phyloP scores from a whole-genome alignment of 208 protist species.

The Crithidia acanthocephali region DNA sequence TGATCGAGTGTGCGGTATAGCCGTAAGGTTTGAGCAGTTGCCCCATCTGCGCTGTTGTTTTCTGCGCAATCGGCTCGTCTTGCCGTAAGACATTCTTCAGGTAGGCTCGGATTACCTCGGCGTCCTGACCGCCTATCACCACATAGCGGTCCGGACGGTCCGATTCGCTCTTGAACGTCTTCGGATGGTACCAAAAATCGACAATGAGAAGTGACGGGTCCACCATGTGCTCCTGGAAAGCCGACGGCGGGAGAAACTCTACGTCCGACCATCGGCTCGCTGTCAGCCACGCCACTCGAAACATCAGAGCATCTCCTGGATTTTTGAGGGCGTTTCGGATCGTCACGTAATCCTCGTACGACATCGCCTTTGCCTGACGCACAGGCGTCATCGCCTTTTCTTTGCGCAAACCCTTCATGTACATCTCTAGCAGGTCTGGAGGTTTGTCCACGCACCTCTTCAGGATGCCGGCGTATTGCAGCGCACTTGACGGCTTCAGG shows the following conservation, averaged over 20 bases:
- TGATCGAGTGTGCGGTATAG: background rate
- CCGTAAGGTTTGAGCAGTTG: background rate
- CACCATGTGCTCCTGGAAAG: slow-evolving; percentile 8
- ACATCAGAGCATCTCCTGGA: background rate
- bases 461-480: too few species aligned
- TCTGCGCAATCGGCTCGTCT: slow-evolving; percentile 12
- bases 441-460: too few species aligned
- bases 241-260: slow-evolving; percentile 1
- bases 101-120: background rate
- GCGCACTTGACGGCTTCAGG: too few species aligned
- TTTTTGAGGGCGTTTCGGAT: slow-evolving; percentile 2
- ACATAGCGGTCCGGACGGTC: slow-evolving; percentile 1
- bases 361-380: background rate
- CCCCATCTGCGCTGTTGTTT: slow-evolving; percentile 6
- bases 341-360: background rate
- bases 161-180: slow-evolving; percentile 6
- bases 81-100: background rate
- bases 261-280: slow-evolving; percentile 8
- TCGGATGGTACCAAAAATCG: slow-evolving; percentile 7
- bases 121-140: background rate
- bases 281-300: slow-evolving; percentile 5
- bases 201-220: slow-evolving; percentile 1
- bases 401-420: background rate
- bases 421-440: background rate
- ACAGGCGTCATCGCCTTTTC: slow-evolving; percentile 6